phyloP scores from a whole-genome alignment of 192 early-diverging fungal genomes.

The Coemansia sp. region DNA sequence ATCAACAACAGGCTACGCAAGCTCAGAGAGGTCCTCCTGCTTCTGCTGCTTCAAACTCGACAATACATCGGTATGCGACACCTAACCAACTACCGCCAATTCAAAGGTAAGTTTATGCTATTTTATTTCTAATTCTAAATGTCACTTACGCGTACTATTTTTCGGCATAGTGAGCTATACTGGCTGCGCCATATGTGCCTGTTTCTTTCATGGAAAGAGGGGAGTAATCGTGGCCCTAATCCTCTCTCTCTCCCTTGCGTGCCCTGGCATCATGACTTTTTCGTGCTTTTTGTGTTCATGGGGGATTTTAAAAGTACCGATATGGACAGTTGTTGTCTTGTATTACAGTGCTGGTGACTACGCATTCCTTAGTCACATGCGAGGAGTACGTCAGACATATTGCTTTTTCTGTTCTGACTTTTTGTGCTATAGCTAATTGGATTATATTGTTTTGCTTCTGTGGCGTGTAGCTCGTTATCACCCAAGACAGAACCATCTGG shows the following conservation, averaged over 20 bases:
- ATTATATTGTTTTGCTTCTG: neutral
- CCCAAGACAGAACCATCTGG: slow-evolving; percentile 40
- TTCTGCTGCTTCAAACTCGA: slow-evolving; percentile 11
- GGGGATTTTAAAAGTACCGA: too few relatives aligned
- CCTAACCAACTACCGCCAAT: slow-evolving; percentile 49
- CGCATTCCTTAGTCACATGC: neutral
- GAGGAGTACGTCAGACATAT: neutral
- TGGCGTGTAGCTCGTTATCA: slow-evolving; percentile 42
- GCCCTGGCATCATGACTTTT: too few relatives aligned
- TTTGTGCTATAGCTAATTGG: neutral
- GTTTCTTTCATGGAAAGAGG: neutral
- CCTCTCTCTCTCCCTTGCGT: neutral
- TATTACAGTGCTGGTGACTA: neutral
- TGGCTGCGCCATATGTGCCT: neutral
- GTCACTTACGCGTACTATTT: neutral
- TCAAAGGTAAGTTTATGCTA: slow-evolving; percentile 39
- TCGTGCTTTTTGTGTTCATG: too few relatives aligned
- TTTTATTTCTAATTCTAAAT: neutral
- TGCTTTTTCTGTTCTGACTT: neutral
- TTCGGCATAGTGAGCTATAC: neutral
- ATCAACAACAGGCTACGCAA: slow-evolving; percentile 9
- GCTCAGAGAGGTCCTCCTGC: slow-evolving; percentile 26
- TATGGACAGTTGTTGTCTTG: neutral
- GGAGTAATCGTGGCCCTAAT: neutral
- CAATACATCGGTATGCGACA: slow-evolving; percentile 23